Percentiles rank a stretch among this genome's conserved stretches.
phyloP scores from a whole-genome alignment of 345 rosid species.

The Sisymbrium altissimum region DNA sequence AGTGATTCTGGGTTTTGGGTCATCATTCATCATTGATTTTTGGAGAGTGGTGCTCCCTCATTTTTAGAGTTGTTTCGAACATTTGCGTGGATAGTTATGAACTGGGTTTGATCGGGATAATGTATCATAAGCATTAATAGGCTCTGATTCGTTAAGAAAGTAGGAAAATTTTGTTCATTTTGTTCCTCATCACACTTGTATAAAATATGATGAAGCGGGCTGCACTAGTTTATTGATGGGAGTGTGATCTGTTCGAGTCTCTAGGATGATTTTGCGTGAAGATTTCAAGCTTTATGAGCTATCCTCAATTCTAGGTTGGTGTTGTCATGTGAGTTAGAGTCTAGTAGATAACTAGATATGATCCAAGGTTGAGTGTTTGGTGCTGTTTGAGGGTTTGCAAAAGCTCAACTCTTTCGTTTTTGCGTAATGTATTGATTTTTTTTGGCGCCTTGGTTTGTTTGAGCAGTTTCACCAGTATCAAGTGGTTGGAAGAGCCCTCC shows the following conservation, averaged over 20 bases:
- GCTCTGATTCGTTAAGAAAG: not conserved
- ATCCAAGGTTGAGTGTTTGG: not conserved
- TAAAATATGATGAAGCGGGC: not conserved
- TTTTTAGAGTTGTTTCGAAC: not conserved
- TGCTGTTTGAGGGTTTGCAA: not conserved
- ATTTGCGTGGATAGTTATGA: not conserved
- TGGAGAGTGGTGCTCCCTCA: not conserved
- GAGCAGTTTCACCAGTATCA: slow-evolving; percentile 64
- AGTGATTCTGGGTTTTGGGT: not conserved
- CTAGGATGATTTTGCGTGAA: not conserved
- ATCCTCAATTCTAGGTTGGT: not conserved
- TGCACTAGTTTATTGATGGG: not conserved
- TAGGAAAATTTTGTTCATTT: not conserved
- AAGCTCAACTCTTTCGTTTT: not conserved
- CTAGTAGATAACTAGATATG: not conserved
- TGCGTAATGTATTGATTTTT: not conserved
- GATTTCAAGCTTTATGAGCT: not conserved
- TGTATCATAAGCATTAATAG: not conserved
- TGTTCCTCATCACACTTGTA: not conserved
- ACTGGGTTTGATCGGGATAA: not conserved
- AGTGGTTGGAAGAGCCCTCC: slow-evolving; percentile 63
- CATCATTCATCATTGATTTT: not conserved
- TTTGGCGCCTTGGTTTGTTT: not conserved
- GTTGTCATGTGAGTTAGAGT: not conserved
- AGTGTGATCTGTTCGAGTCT: not conserved